Evolutionary conservation across 768 basidiomycete species (phyloP).

Genomic region (Psilocybe cubensis): DNA sequence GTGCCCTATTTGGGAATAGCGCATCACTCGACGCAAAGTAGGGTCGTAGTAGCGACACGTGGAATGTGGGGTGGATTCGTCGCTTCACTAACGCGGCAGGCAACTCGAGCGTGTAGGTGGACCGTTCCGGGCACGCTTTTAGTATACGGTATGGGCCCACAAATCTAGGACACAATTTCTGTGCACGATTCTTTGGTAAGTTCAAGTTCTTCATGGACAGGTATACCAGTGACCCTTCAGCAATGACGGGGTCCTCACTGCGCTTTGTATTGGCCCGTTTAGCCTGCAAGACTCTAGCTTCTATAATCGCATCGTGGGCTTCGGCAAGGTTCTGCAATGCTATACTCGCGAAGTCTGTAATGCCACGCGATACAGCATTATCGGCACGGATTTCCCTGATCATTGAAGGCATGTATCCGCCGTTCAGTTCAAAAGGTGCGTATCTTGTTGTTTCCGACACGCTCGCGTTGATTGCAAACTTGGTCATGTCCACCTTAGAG

Average conservation of each 20-base stretch:
- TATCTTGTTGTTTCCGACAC: slow-evolving; percentile 25
- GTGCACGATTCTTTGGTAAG: background rate
- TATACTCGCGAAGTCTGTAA: background rate
- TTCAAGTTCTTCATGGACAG: background rate
- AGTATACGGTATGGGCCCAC: background rate
- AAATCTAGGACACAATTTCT: background rate
- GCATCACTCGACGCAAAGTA: slow-evolving; percentile 31
- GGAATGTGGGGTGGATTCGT: slow-evolving; percentile 34
- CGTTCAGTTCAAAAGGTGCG: slow-evolving; percentile 14
- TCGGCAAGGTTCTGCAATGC: background rate
- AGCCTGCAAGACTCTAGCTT: background rate
- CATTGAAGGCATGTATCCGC: background rate
- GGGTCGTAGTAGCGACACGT: slow-evolving; percentile 31
- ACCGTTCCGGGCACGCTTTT: background rate
- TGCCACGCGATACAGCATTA: background rate
- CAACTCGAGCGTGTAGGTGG: background rate
- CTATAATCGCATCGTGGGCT: background rate
- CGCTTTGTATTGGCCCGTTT: background rate
- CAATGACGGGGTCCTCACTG: background rate
- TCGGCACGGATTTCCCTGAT: background rate
- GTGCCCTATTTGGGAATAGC: slow-evolving; percentile 34
- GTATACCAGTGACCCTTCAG: background rate
- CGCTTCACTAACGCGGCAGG: slow-evolving; percentile 17
- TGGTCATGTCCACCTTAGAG: slow-evolving; percentile 2
- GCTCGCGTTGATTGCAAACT: slow-evolving; percentile 31